Percentiles rank a stretch among this genome's conserved stretches.
phyloP scores from a whole-genome alignment of 2,329 filamentous ascomycete genomes.

The Coniochaeta sp. region DNA sequence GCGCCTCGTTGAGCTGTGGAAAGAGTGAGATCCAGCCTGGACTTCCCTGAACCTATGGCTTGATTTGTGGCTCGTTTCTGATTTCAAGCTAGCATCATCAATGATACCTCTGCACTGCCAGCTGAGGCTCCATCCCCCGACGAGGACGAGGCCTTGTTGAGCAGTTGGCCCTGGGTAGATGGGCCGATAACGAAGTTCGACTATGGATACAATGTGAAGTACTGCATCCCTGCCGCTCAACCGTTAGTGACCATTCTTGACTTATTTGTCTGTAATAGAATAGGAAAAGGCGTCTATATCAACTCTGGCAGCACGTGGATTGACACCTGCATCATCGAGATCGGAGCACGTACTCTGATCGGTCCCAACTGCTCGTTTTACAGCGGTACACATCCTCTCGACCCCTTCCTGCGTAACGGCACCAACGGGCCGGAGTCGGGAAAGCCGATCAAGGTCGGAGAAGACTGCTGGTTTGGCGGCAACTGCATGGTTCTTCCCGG shows the following conservation, averaged over 20 bases:
- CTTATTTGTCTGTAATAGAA: conserved; percentile 19
- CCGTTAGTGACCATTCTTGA: background rate
- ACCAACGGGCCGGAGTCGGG: conserved; percentile 68
- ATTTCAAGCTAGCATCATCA: conserved; percentile 43
- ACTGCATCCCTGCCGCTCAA: conserved; percentile 8
- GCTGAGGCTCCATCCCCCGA: conserved; percentile 45
- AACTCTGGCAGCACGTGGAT: conserved; percentile 69
- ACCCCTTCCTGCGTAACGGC: conserved; percentile 67
- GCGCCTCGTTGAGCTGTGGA: conserved; percentile 59
- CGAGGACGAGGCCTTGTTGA: conserved; percentile 59
- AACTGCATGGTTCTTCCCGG: conserved; percentile 66
- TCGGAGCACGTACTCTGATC: conserved; percentile 71
- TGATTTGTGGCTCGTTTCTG: background rate
- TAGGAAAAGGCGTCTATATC: conserved; percentile 67
- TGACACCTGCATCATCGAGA: conserved; percentile 66
- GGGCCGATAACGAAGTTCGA: conserved; percentile 59
- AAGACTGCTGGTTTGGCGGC: conserved; percentile 76
- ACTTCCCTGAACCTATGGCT: background rate
- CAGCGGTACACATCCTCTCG: conserved; percentile 68
- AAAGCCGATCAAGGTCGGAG: conserved; percentile 65
- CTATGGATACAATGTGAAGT: conserved; percentile 69
- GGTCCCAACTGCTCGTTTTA: conserved; percentile 75
- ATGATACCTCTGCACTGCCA: conserved; percentile 58
- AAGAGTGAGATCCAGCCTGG: conserved; percentile 49
- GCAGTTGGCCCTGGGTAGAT: conserved; percentile 61